Evolutionary conservation across 192 early-diverging fungal species (phyloP), one percentile per base, ranked within the genome.

Genomic region (Thamnidium elegans): DNA sequence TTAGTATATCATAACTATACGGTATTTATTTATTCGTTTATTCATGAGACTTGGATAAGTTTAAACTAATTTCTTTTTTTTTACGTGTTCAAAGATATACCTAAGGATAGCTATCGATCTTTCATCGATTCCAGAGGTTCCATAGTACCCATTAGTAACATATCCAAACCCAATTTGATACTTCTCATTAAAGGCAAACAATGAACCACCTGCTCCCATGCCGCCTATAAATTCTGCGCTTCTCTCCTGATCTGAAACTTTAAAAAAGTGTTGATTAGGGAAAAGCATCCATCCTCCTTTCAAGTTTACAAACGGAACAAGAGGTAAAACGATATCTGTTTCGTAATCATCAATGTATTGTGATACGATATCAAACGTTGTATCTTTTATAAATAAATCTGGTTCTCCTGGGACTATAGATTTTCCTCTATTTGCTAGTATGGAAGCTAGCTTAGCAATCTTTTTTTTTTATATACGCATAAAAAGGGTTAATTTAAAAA

Each of bases 161-260:
- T 87, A 90, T 0, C 75, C 68, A 32, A 89, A 87, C 0, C 79
- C 76, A 46, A 89, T 76, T 30, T 76, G 70, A 17, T 80, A 72
- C 32, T 86, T 78, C 1, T 62, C 70, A 56, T 88, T 86, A 76
- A 81, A 89, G 19, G 73, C 55, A 15, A 84, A 72, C 52, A 87
- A 62, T 26, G 74, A 78, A 1, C 89, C 89, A 7, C 89, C 87
- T 4, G 78, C 79, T 3, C 89, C 89, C n/a, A n/a, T 19, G 7
- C 55, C 55, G 9, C 55, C 55, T 19, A 36, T 87, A 46, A 78
- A 65, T 34, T 78, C 71, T 17, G 67, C 64, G 23, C 78, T 65
- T 14, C 70, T 62, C 13, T 74, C 65, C 9, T 39, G 7, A 39
- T 39, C 36, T 1, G 36, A 10, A 39, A 39, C 0, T 10, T 39